Base-by-base conservation (phyloP, 306 rosid genomes). In the Cicer yamashitae region DNA sequence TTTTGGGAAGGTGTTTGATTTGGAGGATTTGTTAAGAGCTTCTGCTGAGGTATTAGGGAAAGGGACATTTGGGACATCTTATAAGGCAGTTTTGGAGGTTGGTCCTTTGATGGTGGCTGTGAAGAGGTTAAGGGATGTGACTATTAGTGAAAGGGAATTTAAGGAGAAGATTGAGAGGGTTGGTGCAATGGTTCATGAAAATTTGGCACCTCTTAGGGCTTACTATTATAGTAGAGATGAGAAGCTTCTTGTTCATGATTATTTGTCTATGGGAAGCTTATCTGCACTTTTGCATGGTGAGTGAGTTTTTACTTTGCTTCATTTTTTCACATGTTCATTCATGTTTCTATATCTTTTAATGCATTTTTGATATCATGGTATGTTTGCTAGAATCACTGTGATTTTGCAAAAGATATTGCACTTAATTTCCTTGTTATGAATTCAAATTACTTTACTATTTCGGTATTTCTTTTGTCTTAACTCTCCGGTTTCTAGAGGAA, bases 31-130 rank as follows among this genome's bases (percentile, higher is more conserved):
- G 81, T 74, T 89, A 51, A 87, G 93, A 54, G 93, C 93, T n/a
- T 89, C 93, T 20, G 93, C 93, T 2, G 93, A 89, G 84, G 93
- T 89, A 37, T 83, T 89, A 83, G 93, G 91, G 34, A 89, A 89
- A 76, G 93, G 93, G 47, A 89, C 91, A 0, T 89, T 83, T 79
- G 93, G 93, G 41, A 89, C 93, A 1, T 76, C 91, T 3, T 89
- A 89, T 30, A 89, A 89, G 80, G 91, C 93, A 8, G 93, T 81
- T 40, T 48, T 89, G 81, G 93, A 87, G 78, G 62, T 52, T 56
- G 93, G 93, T 20, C 81, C 87, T 38, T 83, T 83, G 20, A 84
- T 86, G 18, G 89, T 89, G 62, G 91, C 93, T 74, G 93, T 89
- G 78, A 89, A 89, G 79, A 79, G 93, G 60, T 74, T 89, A 82